Evolutionary conservation across 2,329 filamentous ascomycete genomes (phyloP).

Genomic region (Diplodia mutila): DNA sequence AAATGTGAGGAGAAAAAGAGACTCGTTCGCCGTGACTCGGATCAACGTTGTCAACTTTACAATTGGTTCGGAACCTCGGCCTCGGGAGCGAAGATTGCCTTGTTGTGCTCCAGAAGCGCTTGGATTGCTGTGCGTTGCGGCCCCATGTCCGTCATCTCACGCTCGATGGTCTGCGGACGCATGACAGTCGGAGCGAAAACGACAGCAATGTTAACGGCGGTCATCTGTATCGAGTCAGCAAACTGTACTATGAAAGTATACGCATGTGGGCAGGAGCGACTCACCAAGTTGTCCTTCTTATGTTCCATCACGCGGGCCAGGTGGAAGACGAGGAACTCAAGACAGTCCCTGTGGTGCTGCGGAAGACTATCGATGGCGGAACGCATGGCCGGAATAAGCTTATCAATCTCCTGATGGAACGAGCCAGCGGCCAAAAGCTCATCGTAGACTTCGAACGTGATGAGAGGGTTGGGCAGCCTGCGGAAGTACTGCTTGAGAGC

Average conservation of each 20-base stretch:
- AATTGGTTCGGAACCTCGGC: slow-evolving; percentile 10
- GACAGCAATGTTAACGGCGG: slow-evolving; percentile 90
- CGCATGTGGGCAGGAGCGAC: slow-evolving; percentile 37
- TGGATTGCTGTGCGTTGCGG: slow-evolving; percentile 90
- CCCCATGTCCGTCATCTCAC: slow-evolving; percentile 96
- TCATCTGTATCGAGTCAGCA: slow-evolving; percentile 67
- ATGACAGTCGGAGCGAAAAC: slow-evolving; percentile 98
- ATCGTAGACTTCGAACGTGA: slow-evolving; percentile 94
- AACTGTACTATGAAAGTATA: not conserved
- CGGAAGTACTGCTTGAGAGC: slow-evolving; percentile 98
- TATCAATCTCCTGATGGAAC: slow-evolving; percentile 59
- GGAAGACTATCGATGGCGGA: slow-evolving; percentile 79
- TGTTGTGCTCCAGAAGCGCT: slow-evolving; percentile 88
- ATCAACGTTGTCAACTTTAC: slow-evolving; percentile 14
- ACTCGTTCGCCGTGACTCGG: slow-evolving; percentile 13
- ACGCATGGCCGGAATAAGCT: slow-evolving; percentile 62
- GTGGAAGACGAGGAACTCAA: slow-evolving; percentile 95
- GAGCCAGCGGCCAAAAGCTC: slow-evolving; percentile 77
- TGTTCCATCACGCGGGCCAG: slow-evolving; percentile 81
- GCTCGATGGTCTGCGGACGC: slow-evolving; percentile 84
- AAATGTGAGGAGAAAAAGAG: slow-evolving; percentile 3
- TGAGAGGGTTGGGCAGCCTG: slow-evolving; percentile 82
- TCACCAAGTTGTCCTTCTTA: slow-evolving; percentile 80
- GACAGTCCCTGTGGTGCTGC: slow-evolving; percentile 79
- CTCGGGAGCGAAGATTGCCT: slow-evolving; percentile 68